Base-by-base conservation (phyloP, 116 monocot species). In the Zostera marina region DNA sequence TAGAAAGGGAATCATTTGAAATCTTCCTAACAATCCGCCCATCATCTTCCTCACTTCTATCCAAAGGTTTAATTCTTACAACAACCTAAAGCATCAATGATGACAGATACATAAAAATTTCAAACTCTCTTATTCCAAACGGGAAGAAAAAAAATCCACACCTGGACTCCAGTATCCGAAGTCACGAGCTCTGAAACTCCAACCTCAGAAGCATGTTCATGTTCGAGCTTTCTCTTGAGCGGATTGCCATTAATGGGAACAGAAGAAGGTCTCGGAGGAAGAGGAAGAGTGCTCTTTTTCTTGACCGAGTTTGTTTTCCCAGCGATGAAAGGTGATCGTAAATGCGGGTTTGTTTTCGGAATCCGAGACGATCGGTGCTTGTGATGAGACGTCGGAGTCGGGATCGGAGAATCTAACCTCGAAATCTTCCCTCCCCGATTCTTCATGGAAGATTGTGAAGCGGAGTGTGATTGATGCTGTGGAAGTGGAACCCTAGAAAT, bases 61-160 rank as follows among this genome's bases (percentile, higher is more conserved):
- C 71, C 22, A 58, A 61, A 17, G 88, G 93, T 55, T 84, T 64
- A 64, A 93, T 73, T 45, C 93, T 60, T 63, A 88, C 74, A 26
- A 93, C 62, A n/a, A 93, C 88, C 93, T 93, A 21, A 60, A 51
- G 9, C 15, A 71, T 49, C 14, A n/a, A 9, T 2, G 12, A 60
- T 22, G 22, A 41, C 52, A 9, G 8, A 7, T 32, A 9, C 0
- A 32, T 32, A 32, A 32, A 32, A 32, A 32, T 32, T 5, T 5
- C 32, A 32, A n/a, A 32, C 32, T 32, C 32, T 32, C 32, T 32
- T 32, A 32, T 32, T 32, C 32, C 32, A 32, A 32, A 32, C 2
- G 32, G 32, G 32, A 4, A 22, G 5, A 16, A 24, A 69, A 69
- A 19, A 43, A 47, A 46, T 15, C 4, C 25, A 19, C 59, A 79